Evolutionary conservation across 495 filamentous ascomycete genomes (phyloP).

Genomic region (Penicillium dipodomyicola): DNA sequence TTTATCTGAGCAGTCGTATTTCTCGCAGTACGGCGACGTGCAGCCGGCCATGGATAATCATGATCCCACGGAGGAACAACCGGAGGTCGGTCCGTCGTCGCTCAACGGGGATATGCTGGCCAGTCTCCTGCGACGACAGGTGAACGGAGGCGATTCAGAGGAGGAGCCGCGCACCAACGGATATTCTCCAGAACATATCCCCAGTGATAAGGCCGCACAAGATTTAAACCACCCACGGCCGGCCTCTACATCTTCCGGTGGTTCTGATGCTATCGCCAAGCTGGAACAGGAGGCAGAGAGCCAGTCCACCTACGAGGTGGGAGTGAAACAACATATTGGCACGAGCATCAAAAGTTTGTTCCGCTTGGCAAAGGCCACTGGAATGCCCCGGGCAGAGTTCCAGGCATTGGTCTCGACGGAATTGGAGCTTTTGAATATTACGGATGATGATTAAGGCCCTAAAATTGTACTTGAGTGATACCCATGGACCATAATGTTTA

Average conservation of each 20-base stretch:
- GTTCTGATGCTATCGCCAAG: constrained; percentile 59
- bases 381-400: constrained; percentile 83
- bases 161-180: constrained; percentile 26
- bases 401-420: constrained; percentile 76
- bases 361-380: constrained; percentile 71
- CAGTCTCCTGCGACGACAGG: constrained; percentile 35
- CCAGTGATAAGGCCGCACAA: constrained; percentile 23
- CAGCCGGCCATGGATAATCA: constrained; percentile 90
- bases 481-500: constrained; percentile 22
- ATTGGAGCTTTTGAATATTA: constrained; percentile 69
- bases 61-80: constrained; percentile 65
- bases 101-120: constrained; percentile 52
- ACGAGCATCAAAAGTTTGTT: constrained; percentile 87
- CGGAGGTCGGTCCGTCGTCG: constrained; percentile 51
- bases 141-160: constrained; percentile 17
- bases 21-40: constrained; percentile 80
- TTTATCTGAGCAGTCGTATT: constrained; percentile 57
- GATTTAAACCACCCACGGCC: constrained; percentile 45
- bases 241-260: constrained; percentile 52
- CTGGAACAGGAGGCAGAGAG: constrained; percentile 63
- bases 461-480: constrained; percentile 19
- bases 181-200: constrained; percentile 20
- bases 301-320: constrained; percentile 68
- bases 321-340: constrained; percentile 84
- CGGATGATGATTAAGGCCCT: constrained; percentile 61